A percentile compares a stretch with the other conserved stretches of the same genome.
phyloP scores from a whole-genome alignment of 83 land plant species.

The Thuja plicata region DNA sequence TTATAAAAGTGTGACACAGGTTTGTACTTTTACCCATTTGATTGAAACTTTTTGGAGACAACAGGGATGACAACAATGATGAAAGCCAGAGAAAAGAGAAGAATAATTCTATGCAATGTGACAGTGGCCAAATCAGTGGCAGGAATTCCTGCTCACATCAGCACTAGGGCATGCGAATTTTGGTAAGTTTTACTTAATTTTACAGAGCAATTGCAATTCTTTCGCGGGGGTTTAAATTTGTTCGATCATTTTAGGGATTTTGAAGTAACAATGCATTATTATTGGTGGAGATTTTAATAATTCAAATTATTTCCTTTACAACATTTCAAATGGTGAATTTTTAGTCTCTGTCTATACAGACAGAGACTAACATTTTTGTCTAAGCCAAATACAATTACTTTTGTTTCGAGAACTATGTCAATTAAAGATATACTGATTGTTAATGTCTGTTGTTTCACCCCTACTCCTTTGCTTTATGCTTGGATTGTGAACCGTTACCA shows the following conservation, averaged over 20 bases:
- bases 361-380: too few species aligned
- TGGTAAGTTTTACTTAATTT: not conserved
- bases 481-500: slow-evolving; percentile 38
- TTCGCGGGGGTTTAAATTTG: not conserved
- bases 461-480: slow-evolving; percentile 40
- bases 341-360: too few species aligned
- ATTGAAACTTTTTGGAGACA: slow-evolving; percentile 23
- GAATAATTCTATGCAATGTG: not conserved
- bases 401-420: too few species aligned
- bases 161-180: not conserved
- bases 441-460: slow-evolving; percentile 36
- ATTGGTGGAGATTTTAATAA: not conserved
- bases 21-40: too few species aligned
- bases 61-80: slow-evolving; percentile 53
- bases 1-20: too few species aligned
- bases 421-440: slow-evolving; percentile 41
- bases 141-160: not conserved
- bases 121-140: not conserved
- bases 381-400: too few species aligned
- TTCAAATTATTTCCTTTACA: too few species aligned
- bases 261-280: too few species aligned
- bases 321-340: not conserved
- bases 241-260: not conserved
- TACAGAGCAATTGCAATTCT: not conserved
- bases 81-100: not conserved